Conservation (phyloP, 805 yeast genomes). For the Candida rishiriensis region DNA sequence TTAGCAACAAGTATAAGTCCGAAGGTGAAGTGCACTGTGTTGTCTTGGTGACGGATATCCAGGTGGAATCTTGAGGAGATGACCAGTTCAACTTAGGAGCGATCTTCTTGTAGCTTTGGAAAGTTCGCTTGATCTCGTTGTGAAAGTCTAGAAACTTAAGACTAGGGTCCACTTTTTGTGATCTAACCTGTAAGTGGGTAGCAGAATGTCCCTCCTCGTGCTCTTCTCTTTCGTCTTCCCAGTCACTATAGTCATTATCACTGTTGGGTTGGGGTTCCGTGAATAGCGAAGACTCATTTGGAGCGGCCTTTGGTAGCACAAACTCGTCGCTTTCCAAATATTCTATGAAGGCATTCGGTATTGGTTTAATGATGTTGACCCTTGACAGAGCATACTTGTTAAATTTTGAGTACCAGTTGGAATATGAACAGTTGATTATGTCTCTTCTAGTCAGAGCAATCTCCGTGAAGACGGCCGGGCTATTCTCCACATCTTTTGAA, state of each 20-base stretch:
- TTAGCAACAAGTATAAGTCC: conserved; percentile 76
- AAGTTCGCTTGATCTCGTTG: conserved; percentile 38
- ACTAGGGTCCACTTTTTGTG: conserved; percentile 37
- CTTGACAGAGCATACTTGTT: conserved; percentile 41
- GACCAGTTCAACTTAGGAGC: conserved; percentile 96
- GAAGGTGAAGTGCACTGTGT: conserved; percentile 65
- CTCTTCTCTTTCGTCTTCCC: conserved; percentile 43
- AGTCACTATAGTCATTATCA: conserved; percentile 69
- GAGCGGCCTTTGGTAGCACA: conserved; percentile 46
- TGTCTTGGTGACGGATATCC: conserved; percentile 81
- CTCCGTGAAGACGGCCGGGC: conserved; percentile 20
- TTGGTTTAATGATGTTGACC: conserved; percentile 48
- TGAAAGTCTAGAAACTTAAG: conserved; percentile 59
- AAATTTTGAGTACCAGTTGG: conserved; percentile 57
- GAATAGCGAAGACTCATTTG: conserved; percentile 27
- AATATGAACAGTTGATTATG: conserved; percentile 47
- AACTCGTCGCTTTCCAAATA: conserved; percentile 70
- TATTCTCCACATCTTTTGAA: not conserved
- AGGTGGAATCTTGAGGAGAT: conserved; percentile 89
- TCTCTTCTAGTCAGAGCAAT: conserved; percentile 33
- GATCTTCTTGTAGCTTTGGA: conserved; percentile 53
- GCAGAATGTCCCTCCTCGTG: not conserved
- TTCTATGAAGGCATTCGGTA: conserved; percentile 53
- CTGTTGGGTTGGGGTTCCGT: conserved; percentile 36
- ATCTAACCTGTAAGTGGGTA: conserved; percentile 19